Percentiles rank a stretch among this genome's conserved stretches.
Conservation (phyloP, 768 basidiomycete species). For the Mycena kentingensis region DNA sequence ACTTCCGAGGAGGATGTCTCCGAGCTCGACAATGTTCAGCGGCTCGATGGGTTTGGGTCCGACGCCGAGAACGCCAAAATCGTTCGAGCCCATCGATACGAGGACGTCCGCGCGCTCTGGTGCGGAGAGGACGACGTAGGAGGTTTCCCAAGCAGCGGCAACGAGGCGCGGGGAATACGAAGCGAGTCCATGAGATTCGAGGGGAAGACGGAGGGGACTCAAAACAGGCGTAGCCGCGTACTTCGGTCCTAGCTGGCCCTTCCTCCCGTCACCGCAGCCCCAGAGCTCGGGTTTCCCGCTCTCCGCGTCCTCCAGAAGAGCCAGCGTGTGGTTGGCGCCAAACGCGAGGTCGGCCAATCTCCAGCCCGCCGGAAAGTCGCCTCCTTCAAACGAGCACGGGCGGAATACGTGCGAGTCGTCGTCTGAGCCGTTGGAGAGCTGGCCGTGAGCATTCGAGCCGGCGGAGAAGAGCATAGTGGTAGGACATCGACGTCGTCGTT, state of each 20-base stretch:
- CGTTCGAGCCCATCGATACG: too few relatives aligned
- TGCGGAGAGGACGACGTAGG: too few relatives aligned
- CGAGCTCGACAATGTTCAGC: too few relatives aligned
- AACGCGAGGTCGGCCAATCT: conserved; percentile 56
- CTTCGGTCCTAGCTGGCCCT: conserved; percentile 69
- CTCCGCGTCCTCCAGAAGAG: conserved; percentile 50
- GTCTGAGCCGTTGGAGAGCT: conserved; percentile 47
- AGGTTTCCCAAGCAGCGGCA: too few relatives aligned
- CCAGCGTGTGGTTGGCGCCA: conserved; percentile 81
- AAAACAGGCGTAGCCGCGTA: conserved; percentile 44
- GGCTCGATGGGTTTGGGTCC: too few relatives aligned
- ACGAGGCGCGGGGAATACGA: too few relatives aligned
- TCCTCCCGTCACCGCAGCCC: conserved; percentile 72
- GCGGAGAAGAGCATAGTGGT: conserved; percentile 33
- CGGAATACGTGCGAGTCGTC: conserved; percentile 49
- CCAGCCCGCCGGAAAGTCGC: conserved; percentile 29
- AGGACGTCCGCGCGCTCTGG: too few relatives aligned
- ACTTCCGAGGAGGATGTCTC: too few relatives aligned
- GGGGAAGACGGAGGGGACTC: conserved; percentile 49
- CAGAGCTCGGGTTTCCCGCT: conserved; percentile 49
- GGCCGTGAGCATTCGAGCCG: conserved; percentile 57
- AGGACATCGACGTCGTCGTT: conserved; percentile 1
- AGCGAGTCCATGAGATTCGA: too few relatives aligned
- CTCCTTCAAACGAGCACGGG: conserved; percentile 41
- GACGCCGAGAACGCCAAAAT: too few relatives aligned